Evolutionary conservation across 75 land plant species (phyloP), one percentile per base, ranked within the genome.

Genomic region (Pinus tabuliformis): DNA sequence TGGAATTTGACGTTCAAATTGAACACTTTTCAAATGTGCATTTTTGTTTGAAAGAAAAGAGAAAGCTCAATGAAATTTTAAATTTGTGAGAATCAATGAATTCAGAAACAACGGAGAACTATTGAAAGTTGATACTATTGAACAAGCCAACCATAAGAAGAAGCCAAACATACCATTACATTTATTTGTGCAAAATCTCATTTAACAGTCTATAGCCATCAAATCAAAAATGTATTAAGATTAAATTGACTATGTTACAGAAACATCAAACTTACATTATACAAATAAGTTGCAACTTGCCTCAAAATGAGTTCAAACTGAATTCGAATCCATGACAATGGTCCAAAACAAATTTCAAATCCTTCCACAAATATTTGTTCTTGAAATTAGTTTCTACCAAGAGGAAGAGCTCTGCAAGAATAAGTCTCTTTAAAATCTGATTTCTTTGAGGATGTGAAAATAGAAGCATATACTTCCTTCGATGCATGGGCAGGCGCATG

Each of bases 401-500:
- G 88, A 16, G 99, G 99, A 58, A 96, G 92, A 66, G 99, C 90
- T 64, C 99, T 88, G 82, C 99, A 96, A 17, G 76, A 59, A 64
- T 81, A 96, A 4, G 99, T 96, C 84, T 96, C 99, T 77, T 83
- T 94, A 63, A 92, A 75, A n/a, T 86, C 80, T 52, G 77, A 70
- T 73, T 90, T 91, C 83, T 78, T 94, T 0, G 99, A 96, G 0
- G 99, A 96, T n/a, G 95, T 91, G 74, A 96, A 96, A n/a, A 96
- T 92, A 2, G 99, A 96, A 4, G 92, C 92, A 86, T 92, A 96
- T 1, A 96, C 93, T 64, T 90, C 90, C 81, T 90, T 90, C 1
- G 86, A 92, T 7, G 99, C 99, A 84, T 92, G 82, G 9, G 79
- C 81, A 58, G 99, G 99, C 8, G 84, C 76, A 17, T 73, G 56